A percentile compares a stretch with the other conserved stretches of the same genome.
phyloP scores from a whole-genome alignment of 768 basidiomycete species.

The Dentipellis fragilis region DNA sequence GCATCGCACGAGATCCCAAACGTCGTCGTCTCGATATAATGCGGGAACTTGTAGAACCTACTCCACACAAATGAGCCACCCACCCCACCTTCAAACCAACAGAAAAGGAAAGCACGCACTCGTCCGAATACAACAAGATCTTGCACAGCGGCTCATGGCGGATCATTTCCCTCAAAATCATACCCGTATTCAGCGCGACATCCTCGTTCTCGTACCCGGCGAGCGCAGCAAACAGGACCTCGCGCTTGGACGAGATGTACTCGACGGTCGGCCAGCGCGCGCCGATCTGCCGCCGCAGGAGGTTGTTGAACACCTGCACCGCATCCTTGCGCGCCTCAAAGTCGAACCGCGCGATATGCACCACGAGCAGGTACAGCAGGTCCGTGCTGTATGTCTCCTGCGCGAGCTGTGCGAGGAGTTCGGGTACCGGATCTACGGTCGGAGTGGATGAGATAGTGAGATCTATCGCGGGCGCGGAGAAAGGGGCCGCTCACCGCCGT shows the following conservation, averaged over 20 bases:
- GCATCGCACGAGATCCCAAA: constrained; percentile 99
- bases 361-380: constrained; percentile 70
- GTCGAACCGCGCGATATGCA: constrained; percentile 79
- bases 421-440: constrained; percentile 66
- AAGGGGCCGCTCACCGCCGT: constrained; percentile 52
- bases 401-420: constrained; percentile 87
- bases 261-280: constrained; percentile 94
- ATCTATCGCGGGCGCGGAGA: neutral
- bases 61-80: neutral
- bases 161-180: constrained; percentile 96
- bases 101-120: constrained; percentile 47
- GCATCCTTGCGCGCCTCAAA: constrained; percentile 89
- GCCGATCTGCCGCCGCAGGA: constrained; percentile 86
- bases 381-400: constrained; percentile 94
- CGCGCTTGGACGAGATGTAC: constrained; percentile 70
- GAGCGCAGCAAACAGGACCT: constrained; percentile 74
- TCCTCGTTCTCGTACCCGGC: constrained; percentile 95
- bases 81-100: neutral
- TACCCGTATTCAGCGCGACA: constrained; percentile 92
- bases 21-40: constrained; percentile 94
- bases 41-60: constrained; percentile 94
- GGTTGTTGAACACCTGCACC: constrained; percentile 82
- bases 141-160: constrained; percentile 86
- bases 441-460: constrained; percentile 1
- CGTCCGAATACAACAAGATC: constrained; percentile 84